A percentile compares a stretch with the other conserved stretches of the same genome.
These are phyloP conservation scores for Microstegium vimineum DNA, from an alignment of 176 grass and related monocot genomes.

Conservation along the genomic window DNA sequence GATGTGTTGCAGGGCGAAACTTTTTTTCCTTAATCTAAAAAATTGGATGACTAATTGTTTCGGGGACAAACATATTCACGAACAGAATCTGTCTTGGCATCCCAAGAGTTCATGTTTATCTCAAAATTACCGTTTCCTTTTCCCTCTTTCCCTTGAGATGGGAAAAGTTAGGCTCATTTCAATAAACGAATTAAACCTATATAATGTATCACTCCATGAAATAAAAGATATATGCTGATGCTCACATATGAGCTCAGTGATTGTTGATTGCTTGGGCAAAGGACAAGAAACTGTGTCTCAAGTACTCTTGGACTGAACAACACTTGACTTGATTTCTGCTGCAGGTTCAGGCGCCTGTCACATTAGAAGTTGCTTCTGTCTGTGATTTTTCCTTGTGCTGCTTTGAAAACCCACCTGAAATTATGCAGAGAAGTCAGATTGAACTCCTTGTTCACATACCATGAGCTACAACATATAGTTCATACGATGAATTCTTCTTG, in stretches of 20 bases:
- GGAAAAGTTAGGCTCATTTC: neutral
- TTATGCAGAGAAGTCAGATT: neutral
- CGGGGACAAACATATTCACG: no score
- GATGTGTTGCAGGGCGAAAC: no score
- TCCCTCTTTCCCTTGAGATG: no score
- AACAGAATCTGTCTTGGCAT: neutral
- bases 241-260: neutral
- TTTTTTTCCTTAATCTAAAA: no score
- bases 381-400: neutral
- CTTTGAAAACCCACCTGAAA: neutral
- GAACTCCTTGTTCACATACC: neutral
- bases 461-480: neutral
- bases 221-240: no score
- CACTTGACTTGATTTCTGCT: neutral
- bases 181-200: neutral
- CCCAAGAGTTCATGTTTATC: neutral
- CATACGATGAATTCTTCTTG: no score
- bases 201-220: neutral
- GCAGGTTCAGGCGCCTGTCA: neutral
- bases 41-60: no score
- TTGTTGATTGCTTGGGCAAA: neutral
- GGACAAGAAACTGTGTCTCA: neutral
- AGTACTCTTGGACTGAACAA: neutral
- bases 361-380: neutral
- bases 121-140: neutral